Conservation (phyloP, 2,329 filamentous ascomycete species). For the Thielaviopsis populi region DNA sequence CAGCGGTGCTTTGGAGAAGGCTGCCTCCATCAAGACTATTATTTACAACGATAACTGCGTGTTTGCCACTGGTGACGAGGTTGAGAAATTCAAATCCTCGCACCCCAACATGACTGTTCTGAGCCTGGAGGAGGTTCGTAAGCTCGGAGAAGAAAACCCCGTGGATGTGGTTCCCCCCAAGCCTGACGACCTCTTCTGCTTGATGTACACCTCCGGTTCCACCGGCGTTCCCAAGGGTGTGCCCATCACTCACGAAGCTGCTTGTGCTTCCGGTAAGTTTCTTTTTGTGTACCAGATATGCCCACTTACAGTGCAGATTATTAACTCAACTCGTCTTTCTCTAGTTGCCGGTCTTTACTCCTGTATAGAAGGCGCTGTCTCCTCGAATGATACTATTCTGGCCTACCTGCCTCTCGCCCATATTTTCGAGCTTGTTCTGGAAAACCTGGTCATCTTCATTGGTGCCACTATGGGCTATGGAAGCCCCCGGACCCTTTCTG, state of each 20-base stretch:
- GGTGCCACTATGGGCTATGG: conserved; percentile 90
- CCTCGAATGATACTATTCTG: conserved; percentile 62
- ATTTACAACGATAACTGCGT: conserved; percentile 47
- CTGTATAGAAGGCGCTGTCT: conserved; percentile 64
- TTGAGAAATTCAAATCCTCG: conserved; percentile 41
- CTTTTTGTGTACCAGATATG: not conserved
- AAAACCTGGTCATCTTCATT: conserved; percentile 79
- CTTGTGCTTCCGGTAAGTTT: conserved; percentile 53
- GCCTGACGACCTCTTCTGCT: conserved; percentile 66
- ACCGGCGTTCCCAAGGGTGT: conserved; percentile 84
- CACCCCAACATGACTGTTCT: conserved; percentile 39
- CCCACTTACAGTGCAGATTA: conserved; percentile 14
- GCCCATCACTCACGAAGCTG: conserved; percentile 62
- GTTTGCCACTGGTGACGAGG: conserved; percentile 35
- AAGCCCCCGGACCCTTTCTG: conserved; percentile 75
- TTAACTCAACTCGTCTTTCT: conserved; percentile 17
- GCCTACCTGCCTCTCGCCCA: conserved; percentile 91
- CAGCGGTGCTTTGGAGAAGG: conserved; percentile 39
- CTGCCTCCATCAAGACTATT: conserved; percentile 40
- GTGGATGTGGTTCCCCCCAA: conserved; percentile 56
- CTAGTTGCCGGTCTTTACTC: conserved; percentile 62
- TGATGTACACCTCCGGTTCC: conserved; percentile 78
- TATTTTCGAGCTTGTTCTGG: conserved; percentile 91
- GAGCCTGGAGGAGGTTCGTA: conserved; percentile 39
- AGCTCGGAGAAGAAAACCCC: conserved; percentile 50